Conservation (phyloP, 768 basidiomycete species). For the Ramaria sp. region DNA sequence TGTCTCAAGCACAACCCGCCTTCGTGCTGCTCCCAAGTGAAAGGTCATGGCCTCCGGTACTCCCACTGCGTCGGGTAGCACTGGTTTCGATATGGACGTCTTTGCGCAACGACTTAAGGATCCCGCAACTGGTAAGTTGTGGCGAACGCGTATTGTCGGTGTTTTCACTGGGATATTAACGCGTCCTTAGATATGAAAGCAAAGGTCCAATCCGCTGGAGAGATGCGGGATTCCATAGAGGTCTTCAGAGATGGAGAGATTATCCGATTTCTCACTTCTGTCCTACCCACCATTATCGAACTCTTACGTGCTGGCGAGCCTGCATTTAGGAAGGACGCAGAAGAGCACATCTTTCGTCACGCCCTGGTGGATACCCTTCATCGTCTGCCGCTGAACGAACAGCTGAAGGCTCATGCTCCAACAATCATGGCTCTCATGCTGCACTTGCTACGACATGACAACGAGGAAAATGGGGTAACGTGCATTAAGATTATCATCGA, state of each 20-base stretch:
- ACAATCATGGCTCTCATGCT: conserved; percentile 73
- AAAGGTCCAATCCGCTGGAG: conserved; percentile 59
- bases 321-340: conserved; percentile 51
- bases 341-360: conserved; percentile 76
- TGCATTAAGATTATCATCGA: conserved; percentile 91
- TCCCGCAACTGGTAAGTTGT: conserved; percentile 1
- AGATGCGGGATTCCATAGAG: conserved; percentile 76
- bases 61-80: not conserved
- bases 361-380: conserved; percentile 83
- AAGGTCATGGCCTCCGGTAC: not conserved
- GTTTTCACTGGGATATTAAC: not conserved
- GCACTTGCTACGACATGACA: conserved; percentile 75
- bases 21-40: not conserved
- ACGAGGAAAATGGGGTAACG: conserved; percentile 88
- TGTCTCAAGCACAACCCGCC: not conserved
- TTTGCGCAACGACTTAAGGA: conserved; percentile 2
- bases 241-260: conserved; percentile 67
- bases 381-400: conserved; percentile 73
- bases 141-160: not conserved
- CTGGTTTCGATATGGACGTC: conserved; percentile 1
- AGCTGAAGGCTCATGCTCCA: conserved; percentile 55
- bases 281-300: conserved; percentile 65
- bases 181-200: conserved; percentile 48
- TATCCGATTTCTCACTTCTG: conserved; percentile 53
- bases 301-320: conserved; percentile 60